These are phyloP conservation scores for Puccinia hordei DNA, from an alignment of 1,284 basidiomycete genomes.

Conservation along the genomic window DNA sequence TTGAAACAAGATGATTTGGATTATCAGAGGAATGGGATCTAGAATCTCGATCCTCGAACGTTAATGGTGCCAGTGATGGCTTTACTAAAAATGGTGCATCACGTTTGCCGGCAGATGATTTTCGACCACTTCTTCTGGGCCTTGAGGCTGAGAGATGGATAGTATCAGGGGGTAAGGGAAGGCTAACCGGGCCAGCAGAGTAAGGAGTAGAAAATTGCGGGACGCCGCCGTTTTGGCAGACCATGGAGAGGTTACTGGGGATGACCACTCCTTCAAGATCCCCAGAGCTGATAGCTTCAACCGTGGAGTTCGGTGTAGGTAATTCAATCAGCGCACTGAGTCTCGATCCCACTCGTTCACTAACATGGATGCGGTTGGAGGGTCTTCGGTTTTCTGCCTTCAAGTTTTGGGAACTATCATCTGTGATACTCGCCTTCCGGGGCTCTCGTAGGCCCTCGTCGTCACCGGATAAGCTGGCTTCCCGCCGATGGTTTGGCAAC, in stretches of 20 bases:
- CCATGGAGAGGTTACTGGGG: constrained; percentile 27
- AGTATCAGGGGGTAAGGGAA: constrained; percentile 47
- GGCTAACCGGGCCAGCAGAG: constrained; percentile 37
- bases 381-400: not conserved
- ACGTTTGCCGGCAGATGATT: constrained; percentile 20
- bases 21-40: not conserved
- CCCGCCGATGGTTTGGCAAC: not conserved
- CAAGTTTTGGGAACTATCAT: not conserved
- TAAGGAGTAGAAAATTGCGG: constrained; percentile 39
- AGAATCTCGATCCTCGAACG: not conserved
- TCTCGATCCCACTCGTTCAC: constrained; percentile 24
- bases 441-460: not conserved
- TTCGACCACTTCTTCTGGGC: constrained; percentile 33
- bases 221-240: constrained; percentile 31
- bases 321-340: constrained; percentile 45
- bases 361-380: constrained; percentile 43
- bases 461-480: not conserved
- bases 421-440: not conserved
- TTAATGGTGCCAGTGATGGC: constrained; percentile 1
- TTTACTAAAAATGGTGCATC: constrained; percentile 13
- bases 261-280: constrained; percentile 30
- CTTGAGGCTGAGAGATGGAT: constrained; percentile 42
- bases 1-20: not conserved
- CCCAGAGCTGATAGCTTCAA: constrained; percentile 12
- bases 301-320: constrained; percentile 40